A percentile compares a stretch with the other conserved stretches of the same genome.
phyloP scores from a whole-genome alignment of 257 asterid genomes.

The Plectranthus barbatus region DNA sequence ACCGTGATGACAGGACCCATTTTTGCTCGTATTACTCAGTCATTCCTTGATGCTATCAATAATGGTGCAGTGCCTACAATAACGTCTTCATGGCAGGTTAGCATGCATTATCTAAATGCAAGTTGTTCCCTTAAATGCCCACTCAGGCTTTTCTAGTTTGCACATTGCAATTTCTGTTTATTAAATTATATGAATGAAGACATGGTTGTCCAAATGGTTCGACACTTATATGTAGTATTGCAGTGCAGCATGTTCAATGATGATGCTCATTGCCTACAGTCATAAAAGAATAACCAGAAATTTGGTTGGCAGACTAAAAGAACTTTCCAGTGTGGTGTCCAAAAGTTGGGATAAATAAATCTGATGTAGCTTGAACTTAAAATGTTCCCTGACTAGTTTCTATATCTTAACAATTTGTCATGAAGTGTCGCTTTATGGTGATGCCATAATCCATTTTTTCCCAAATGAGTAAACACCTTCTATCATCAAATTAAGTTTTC shows the following conservation, averaged over 20 bases:
- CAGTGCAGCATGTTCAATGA: neutral
- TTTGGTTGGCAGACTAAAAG: neutral
- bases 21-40: slow-evolving; percentile 83
- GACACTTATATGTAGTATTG: neutral
- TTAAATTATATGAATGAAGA: neutral
- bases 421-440: neutral
- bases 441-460: neutral
- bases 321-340: neutral
- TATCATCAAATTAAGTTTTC: neutral
- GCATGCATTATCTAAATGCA: slow-evolving; percentile 19
- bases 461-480: neutral
- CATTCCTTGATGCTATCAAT: slow-evolving; percentile 91
- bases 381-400: neutral
- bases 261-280: no score
- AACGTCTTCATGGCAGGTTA: slow-evolving; percentile 97
- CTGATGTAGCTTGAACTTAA: neutral
- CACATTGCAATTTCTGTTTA: neutral
- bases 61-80: slow-evolving; percentile 97
- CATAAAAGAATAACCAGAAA: neutral
- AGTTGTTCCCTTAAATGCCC: neutral
- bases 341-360: neutral
- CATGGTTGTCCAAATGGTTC: neutral
- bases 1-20: slow-evolving; percentile 96
- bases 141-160: neutral
- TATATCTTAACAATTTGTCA: slow-evolving; percentile 3